These are phyloP conservation scores for Trypanosoma vivax DNA, from an alignment of 208 protist species.

Conservation along the genomic window DNA sequence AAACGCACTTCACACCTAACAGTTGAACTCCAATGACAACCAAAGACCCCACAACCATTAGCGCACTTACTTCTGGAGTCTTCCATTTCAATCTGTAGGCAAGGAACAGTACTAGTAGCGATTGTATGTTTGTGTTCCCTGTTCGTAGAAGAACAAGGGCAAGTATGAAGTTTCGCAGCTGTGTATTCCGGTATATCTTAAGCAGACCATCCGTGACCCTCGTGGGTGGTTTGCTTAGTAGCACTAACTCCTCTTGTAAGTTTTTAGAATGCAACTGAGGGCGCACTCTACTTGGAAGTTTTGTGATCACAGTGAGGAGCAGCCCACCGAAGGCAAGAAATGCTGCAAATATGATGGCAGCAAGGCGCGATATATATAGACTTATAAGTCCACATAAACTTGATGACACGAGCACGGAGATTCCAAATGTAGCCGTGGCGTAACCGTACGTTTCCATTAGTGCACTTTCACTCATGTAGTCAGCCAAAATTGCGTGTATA, in stretches of 20 bases:
- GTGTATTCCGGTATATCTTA: constrained; percentile 13
- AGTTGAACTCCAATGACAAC: constrained; percentile 26
- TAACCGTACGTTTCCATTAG: constrained; percentile 29
- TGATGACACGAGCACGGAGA: constrained; percentile 23
- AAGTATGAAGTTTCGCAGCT: constrained; percentile 21
- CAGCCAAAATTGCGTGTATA: constrained; percentile 32
- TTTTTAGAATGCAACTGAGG: background rate
- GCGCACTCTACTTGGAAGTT: background rate
- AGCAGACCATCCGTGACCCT: constrained; percentile 7
- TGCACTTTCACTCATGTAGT: constrained; percentile 28
- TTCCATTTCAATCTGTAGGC: constrained; percentile 26
- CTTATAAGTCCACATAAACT: constrained; percentile 31
- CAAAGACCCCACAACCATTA: constrained; percentile 21
- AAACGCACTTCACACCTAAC: constrained; percentile 20
- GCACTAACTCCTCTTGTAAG: background rate
- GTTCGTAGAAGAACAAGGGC: constrained; percentile 26
- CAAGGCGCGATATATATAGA: constrained; percentile 15
- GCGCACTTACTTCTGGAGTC: constrained; percentile 26
- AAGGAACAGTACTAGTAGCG: constrained; percentile 45
- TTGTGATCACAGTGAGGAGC: constrained; percentile 8
- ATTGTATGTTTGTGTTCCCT: constrained; percentile 32
- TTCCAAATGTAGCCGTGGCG: constrained; percentile 28
- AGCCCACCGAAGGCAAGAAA: background rate
- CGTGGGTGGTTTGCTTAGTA: background rate
- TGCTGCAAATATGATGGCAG: constrained; percentile 14